Evolutionary conservation across 495 filamentous ascomycete genomes (phyloP), one percentile per base, ranked within the genome.

Genomic region (Penicillium angulare): DNA sequence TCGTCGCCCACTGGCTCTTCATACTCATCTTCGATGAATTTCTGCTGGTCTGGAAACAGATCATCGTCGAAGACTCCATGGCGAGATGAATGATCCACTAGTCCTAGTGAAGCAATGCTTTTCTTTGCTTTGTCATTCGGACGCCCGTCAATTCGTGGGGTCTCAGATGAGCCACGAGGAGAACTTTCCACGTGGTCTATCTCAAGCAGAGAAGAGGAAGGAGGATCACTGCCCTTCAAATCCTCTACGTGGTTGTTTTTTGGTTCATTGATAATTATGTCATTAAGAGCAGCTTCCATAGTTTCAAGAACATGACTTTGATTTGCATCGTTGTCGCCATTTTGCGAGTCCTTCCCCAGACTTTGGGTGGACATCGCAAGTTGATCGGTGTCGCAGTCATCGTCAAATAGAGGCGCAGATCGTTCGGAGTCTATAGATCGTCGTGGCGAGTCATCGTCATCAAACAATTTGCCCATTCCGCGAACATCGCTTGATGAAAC

Each of bases 11-110:
- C 82, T 5, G 78, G 75, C 52, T 92, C 89, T 47, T 90, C 87
- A 29, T 85, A 82, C 61, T 96, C 91, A 57, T 96, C 92, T 43
- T 91, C 86, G 13, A 88, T 75, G 55, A 89, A 91, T 52, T 86
- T 89, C 56, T 91, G 84, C 61, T 95, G 91, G 47, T 97, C 93
- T 10, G 84, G 85, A 62, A 96, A 97, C 17, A 99, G 82, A 60
- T 97, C 92, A 56, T 96, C 87, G 55, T 96, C 88, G 68, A 99
- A 97, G 3, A 96, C 93, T 7, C 92, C 90, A 46, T 86, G 87
- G 4, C 89, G 83, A 10, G 84, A 85, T 17, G 86, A 87, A 13
- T 85, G 80, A 47, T 85, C 90, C 2, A 99, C 86, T 12, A 99
- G 80, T 2, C 95, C 95, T 1, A 98, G 70, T 4, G 92, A 97